A percentile compares a stretch with the other conserved stretches of the same genome.
These are phyloP conservation scores for Colletotrichum sojae DNA, from an alignment of 2,329 filamentous ascomycete genomes.

Conservation along the genomic window DNA sequence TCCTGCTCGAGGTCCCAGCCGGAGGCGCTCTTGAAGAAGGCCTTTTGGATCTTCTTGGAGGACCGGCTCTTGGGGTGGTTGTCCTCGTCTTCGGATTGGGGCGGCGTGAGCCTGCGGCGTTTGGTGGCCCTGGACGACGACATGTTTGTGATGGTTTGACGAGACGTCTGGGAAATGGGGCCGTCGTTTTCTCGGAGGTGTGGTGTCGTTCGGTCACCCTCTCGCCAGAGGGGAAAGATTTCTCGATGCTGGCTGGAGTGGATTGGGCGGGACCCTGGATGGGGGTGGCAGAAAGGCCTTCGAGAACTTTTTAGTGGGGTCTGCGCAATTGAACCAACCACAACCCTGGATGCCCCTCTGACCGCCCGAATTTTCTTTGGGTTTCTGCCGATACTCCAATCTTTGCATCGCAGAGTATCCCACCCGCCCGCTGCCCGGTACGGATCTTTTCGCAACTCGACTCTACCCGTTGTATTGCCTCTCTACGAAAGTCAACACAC, in stretches of 20 bases:
- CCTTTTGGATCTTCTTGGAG: constrained; percentile 65
- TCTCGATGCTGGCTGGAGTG: constrained; percentile 30
- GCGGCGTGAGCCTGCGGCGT: constrained; percentile 71
- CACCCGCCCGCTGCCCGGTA: constrained; percentile 26
- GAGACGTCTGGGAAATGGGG: constrained; percentile 18
- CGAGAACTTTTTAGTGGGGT: constrained; percentile 27
- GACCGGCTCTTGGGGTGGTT: constrained; percentile 45
- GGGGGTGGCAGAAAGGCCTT: constrained; percentile 37
- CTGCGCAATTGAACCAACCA: constrained; percentile 45
- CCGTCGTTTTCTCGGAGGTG: neutral
- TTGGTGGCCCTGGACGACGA: constrained; percentile 65
- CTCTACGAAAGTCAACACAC: constrained; percentile 2
- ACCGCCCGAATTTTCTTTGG: constrained; percentile 48
- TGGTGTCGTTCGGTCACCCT: constrained; percentile 4
- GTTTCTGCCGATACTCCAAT: constrained; percentile 44
- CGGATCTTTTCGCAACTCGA: neutral
- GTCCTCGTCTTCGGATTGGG: constrained; percentile 61
- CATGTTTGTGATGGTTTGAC: constrained; percentile 53
- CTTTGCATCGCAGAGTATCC: constrained; percentile 27
- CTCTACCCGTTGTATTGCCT: constrained; percentile 7
- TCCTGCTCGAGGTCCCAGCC: constrained; percentile 94
- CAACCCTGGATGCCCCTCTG: constrained; percentile 18
- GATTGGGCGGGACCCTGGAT: constrained; percentile 24
- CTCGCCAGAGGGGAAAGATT: constrained; percentile 28
- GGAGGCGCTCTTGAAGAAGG: constrained; percentile 81